Percentiles rank a stretch among this genome's conserved stretches.
Evolutionary conservation across 2,329 filamentous ascomycete genomes (phyloP).

Genomic region (Pestalotiopsis fici): DNA sequence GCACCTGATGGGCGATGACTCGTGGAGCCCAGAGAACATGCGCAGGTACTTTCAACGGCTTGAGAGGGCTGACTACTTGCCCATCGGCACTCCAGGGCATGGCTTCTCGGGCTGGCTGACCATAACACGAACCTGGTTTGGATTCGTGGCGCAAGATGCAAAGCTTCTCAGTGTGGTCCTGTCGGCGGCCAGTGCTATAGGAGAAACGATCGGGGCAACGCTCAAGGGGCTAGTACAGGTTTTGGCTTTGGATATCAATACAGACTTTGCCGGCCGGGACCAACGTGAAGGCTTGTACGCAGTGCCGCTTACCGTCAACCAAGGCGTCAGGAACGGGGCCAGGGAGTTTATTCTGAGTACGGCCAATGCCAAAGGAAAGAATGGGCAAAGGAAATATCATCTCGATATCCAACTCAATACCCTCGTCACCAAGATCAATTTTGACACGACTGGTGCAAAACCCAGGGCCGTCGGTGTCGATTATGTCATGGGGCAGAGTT

Average conservation of each 20-base stretch:
- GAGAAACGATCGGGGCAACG: slow-evolving; percentile 4
- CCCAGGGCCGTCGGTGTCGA: slow-evolving; percentile 20
- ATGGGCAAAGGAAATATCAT: slow-evolving; percentile 32
- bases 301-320: slow-evolving; percentile 46
- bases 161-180: slow-evolving; percentile 32
- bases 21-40: slow-evolving; percentile 43
- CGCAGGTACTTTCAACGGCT: slow-evolving; percentile 39
- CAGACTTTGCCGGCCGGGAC: neutral
- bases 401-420: slow-evolving; percentile 40
- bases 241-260: slow-evolving; percentile 11
- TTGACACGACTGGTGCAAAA: slow-evolving; percentile 12
- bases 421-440: slow-evolving; percentile 18
- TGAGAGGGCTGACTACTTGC: slow-evolving; percentile 42
- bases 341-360: slow-evolving; percentile 49
- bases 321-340: slow-evolving; percentile 42
- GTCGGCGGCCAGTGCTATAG: slow-evolving; percentile 2
- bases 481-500: slow-evolving; percentile 16
- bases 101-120: slow-evolving; percentile 51
- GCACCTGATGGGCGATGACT: slow-evolving; percentile 40
- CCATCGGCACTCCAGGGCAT: slow-evolving; percentile 38
- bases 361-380: slow-evolving; percentile 35
- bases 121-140: slow-evolving; percentile 37
- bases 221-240: slow-evolving; percentile 4
- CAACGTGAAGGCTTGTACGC: slow-evolving; percentile 49
- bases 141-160: slow-evolving; percentile 43